Conservation (phyloP, 345 rosid species). For the Eucalyptus curtisii region DNA sequence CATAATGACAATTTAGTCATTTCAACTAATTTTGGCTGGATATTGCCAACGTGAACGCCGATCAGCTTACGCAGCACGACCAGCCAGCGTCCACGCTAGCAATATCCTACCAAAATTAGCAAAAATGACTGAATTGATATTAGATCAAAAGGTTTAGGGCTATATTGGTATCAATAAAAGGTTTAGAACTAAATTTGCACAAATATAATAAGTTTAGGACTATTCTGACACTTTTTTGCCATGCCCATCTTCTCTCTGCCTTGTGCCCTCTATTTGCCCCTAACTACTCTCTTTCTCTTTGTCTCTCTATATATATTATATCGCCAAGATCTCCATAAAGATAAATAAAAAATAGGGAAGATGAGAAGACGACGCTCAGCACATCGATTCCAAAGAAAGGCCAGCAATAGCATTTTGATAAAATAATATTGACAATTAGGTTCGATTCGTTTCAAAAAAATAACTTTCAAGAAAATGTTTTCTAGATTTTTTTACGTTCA, state of each 20-base stretch:
- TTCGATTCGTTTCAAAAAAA: accelerated
- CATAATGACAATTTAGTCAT: accelerated
- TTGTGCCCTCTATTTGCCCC: not conserved
- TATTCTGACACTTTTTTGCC: accelerated
- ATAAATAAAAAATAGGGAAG: too few relatives aligned
- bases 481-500: accelerated
- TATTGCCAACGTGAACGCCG: accelerated
- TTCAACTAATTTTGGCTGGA: accelerated
- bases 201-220: accelerated
- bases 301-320: too few relatives aligned
- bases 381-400: accelerated
- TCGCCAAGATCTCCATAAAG: too few relatives aligned
- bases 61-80: accelerated
- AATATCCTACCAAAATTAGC: too few relatives aligned
- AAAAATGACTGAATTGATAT: accelerated
- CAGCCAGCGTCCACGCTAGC: accelerated
- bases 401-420: too few relatives aligned
- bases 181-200: accelerated
- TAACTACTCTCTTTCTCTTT: accelerated
- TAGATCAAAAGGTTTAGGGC: accelerated
- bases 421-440: too few relatives aligned
- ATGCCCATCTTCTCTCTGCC: too few relatives aligned
- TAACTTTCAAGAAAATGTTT: accelerated
- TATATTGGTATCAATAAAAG: accelerated
- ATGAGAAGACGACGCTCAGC: too few relatives aligned